phyloP scores from a whole-genome alignment of 169 alveolate genomes.

The Eimeria necatrix region DNA sequence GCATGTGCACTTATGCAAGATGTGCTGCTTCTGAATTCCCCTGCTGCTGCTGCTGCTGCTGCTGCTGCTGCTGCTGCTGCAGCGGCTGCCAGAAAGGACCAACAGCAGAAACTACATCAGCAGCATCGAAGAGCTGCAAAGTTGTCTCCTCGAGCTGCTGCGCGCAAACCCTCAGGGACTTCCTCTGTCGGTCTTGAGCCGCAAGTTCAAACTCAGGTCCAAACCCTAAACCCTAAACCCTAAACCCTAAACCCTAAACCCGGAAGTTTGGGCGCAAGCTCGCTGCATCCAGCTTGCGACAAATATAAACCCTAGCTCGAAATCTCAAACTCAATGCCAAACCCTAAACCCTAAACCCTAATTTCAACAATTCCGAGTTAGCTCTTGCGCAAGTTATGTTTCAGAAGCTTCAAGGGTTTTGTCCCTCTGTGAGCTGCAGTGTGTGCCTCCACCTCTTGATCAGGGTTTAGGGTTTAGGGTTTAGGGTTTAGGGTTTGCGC shows the following conservation, averaged over 20 bases:
- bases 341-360: too few species aligned
- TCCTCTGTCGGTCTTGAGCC: slow-evolving; percentile 83
- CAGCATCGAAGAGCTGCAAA: slow-evolving; percentile 81
- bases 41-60: too few species aligned
- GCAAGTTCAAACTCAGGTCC: slow-evolving; percentile 78
- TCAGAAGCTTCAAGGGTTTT: neutral
- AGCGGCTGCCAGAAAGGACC: slow-evolving; percentile 40
- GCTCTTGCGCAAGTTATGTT: neutral
- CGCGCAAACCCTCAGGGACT: slow-evolving; percentile 82
- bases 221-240: too few species aligned
- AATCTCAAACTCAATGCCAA: neutral
- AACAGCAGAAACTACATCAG: slow-evolving; percentile 78
- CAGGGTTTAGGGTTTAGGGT: neutral
- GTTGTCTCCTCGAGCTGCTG: slow-evolving; percentile 75
- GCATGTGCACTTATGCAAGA: too few species aligned
- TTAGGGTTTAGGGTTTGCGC: neutral
- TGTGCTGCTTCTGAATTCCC: too few species aligned
- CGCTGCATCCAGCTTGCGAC: neutral
- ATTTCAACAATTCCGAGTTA: neutral
- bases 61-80: neutral
- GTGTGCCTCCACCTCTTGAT: neutral
- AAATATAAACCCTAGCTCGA: neutral
- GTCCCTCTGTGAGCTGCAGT: neutral
- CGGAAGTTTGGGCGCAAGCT: neutral
- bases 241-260: too few species aligned